These are phyloP conservation scores for Pyricularia sp. DNA, from an alignment of 2,329 filamentous ascomycete species.

Conservation along the genomic window DNA sequence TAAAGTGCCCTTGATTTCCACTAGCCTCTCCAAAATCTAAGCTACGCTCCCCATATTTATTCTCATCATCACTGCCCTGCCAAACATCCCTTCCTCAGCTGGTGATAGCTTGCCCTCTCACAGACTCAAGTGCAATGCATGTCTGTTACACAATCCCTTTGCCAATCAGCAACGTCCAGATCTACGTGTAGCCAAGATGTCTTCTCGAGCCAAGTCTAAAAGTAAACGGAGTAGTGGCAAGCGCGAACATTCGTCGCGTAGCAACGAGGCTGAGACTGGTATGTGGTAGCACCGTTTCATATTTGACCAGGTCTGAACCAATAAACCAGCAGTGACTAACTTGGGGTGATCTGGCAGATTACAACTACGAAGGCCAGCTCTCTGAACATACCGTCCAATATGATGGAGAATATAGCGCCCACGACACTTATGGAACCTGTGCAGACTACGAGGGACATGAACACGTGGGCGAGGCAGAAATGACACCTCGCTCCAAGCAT, in stretches of 20 bases:
- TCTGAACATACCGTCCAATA: neutral
- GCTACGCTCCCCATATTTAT: neutral
- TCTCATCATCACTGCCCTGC: neutral
- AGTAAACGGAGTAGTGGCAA: neutral
- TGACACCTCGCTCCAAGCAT: neutral
- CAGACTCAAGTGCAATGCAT: neutral
- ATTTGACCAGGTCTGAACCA: neutral
- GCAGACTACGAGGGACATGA: neutral
- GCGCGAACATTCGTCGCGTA: neutral
- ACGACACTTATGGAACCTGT: neutral
- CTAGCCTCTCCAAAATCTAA: neutral
- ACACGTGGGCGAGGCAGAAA: neutral
- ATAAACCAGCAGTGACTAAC: neutral
- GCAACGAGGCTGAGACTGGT: neutral
- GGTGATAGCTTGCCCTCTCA: neutral
- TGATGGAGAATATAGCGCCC: neutral
- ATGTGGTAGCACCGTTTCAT: neutral
- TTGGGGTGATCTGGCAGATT: neutral
- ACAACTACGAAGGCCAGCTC: neutral
- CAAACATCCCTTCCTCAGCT: neutral
- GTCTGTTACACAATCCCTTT: neutral
- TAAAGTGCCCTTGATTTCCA: neutral
- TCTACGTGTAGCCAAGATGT: neutral
- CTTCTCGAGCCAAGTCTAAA: neutral
- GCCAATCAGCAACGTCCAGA: neutral